Evolutionary conservation across 2,329 filamentous ascomycete genomes (phyloP).

Genomic region (Arthrobotrys sinensis): DNA sequence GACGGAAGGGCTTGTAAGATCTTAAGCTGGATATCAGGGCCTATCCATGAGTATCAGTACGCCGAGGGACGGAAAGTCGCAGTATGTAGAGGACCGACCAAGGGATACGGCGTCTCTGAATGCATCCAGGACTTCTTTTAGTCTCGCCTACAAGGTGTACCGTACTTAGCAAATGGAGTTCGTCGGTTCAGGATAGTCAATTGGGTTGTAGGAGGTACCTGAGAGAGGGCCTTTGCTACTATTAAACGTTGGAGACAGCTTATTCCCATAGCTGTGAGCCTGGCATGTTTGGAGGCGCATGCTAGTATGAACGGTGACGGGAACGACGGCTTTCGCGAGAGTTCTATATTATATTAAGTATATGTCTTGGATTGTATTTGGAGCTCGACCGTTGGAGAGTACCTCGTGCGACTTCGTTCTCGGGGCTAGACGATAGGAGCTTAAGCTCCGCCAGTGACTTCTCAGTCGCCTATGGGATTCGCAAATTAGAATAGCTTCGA

Average conservation of each 20-base stretch:
- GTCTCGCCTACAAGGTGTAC: slow-evolving; percentile 72
- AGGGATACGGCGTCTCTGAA: slow-evolving; percentile 81
- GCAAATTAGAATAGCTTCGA: slow-evolving; percentile 1
- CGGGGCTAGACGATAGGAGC: slow-evolving; percentile 79
- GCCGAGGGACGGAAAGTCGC: slow-evolving; percentile 44
- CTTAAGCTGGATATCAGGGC: slow-evolving; percentile 92
- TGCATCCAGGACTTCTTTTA: slow-evolving; percentile 89
- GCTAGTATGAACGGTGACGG: slow-evolving; percentile 94
- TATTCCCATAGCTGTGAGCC: slow-evolving; percentile 88
- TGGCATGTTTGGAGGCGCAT: slow-evolving; percentile 89
- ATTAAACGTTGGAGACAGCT: slow-evolving; percentile 91
- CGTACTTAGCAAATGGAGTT: not conserved
- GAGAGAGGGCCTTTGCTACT: slow-evolving; percentile 82
- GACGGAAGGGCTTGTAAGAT: slow-evolving; percentile 93
- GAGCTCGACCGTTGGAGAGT: not conserved
- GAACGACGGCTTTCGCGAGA: slow-evolving; percentile 85
- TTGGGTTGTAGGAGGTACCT: slow-evolving; percentile 50
- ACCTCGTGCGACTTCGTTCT: slow-evolving; percentile 78
- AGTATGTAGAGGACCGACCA: slow-evolving; percentile 31
- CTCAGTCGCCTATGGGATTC: slow-evolving; percentile 80
- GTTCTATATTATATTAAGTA: slow-evolving; percentile 73
- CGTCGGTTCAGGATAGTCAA: not conserved
- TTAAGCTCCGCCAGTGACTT: slow-evolving; percentile 93
- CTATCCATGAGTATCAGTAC: slow-evolving; percentile 66
- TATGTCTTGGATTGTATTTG: not conserved